Base-by-base conservation (phyloP, 768 basidiomycete species). In the Russula ochroleuca region DNA sequence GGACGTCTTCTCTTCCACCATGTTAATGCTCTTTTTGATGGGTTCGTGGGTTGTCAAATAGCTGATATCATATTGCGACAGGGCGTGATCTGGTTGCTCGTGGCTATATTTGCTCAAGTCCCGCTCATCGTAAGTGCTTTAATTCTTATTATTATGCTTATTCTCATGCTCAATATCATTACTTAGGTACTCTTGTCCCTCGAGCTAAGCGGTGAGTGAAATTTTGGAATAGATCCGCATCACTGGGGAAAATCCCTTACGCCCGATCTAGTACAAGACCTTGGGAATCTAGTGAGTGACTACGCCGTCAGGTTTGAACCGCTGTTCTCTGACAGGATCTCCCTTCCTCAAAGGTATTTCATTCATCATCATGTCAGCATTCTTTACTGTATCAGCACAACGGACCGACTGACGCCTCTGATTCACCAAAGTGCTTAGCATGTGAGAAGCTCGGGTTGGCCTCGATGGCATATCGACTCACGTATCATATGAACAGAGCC, bases 1-100 rank as follows among this genome's bases (percentile, higher is more conserved):
- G 62, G 65, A 25, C 65, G 65, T 19, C 41, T 64, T 45, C 57
- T 66, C 55, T 66, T 66, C 11, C 48, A 64, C 9, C 65, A 63
- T 52, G 62, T 63, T 1, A 40, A n/a, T 47, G 31, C 43, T 31
- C 48, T 4, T 35, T 8, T 28, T 25, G 41, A n/a, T 14, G 2
- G n/a, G 11, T 47, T 31, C 5, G 9, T 15, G 13, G 14, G 33
- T 31, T 47, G 19, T 43, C 41, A 21, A 41, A 15, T 7, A 15
- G 35, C 60, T 62, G 54, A 57, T 23, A 19, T n/a, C n/a, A n/a
- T 38, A 13, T 43, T 25, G 3, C 15, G 14, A 33, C 25, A 64
- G 65, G 62, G 62, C n/a, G 28, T 66, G 38, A 33, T 66, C 41
- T 66, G 65, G 57, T 43, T 66, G 51, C 10, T 40, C 43, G 45